Percentiles rank a stretch among this genome's conserved stretches.
These are phyloP conservation scores for Mycena kentingensis DNA, from an alignment of 768 basidiomycete genomes.

Conservation along the genomic window DNA sequence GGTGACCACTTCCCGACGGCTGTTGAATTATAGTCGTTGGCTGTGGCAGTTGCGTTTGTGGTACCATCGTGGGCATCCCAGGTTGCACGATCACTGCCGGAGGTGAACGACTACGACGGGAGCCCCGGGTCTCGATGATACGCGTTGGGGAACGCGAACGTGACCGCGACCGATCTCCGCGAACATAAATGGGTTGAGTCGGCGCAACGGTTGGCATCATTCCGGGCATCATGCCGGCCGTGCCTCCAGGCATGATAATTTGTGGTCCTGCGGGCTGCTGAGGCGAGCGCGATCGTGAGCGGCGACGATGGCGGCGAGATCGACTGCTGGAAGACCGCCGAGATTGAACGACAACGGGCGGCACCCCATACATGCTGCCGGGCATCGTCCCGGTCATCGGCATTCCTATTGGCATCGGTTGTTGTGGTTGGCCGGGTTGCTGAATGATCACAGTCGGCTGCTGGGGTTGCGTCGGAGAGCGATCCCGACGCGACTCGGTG, in stretches of 20 bases:
- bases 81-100: neutral
- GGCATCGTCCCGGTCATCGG: too few species aligned
- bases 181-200: too few species aligned
- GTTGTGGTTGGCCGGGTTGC: too few species aligned
- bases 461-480: too few species aligned
- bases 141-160: neutral
- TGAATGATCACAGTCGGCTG: too few species aligned
- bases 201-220: too few species aligned
- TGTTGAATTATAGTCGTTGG: too few species aligned
- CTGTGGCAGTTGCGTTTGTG: neutral
- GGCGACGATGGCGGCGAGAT: conserved; percentile 12
- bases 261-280: neutral
- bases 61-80: neutral
- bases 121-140: neutral
- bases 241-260: conserved; percentile 12
- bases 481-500: too few species aligned
- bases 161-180: too few species aligned
- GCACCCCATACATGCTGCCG: neutral
- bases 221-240: too few species aligned
- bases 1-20: too few species aligned
- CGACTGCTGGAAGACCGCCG: neutral
- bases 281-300: conserved; percentile 2
- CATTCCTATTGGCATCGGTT: too few species aligned
- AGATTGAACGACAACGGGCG: neutral
- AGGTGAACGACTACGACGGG: neutral